Conservation (phyloP, 495 filamentous ascomycete genomes). For the Hamigera avellanea region DNA sequence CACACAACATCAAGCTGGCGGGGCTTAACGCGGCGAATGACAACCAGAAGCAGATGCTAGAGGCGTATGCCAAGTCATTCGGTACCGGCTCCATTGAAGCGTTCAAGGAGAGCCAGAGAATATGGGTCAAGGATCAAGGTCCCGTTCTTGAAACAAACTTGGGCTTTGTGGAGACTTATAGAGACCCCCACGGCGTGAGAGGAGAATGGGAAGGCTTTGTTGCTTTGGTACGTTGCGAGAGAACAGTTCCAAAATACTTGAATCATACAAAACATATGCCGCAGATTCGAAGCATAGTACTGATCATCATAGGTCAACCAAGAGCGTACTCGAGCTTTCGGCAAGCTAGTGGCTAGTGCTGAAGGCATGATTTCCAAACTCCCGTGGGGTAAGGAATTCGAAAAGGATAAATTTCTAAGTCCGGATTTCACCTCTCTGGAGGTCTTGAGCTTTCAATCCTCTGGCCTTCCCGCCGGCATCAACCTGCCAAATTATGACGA, state of each 20-base stretch:
- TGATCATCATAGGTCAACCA: conserved; percentile 49
- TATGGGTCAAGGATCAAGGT: conserved; percentile 87
- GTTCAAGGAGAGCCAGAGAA: conserved; percentile 82
- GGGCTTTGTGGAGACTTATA: conserved; percentile 93
- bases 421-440: conserved; percentile 90
- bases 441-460: conserved; percentile 62
- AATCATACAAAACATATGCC: too few species aligned
- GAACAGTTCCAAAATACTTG: too few species aligned
- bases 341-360: conserved; percentile 68
- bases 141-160: conserved; percentile 85
- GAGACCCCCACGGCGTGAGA: conserved; percentile 82
- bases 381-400: conserved; percentile 80
- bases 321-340: conserved; percentile 86
- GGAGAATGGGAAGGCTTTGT: conserved; percentile 98
- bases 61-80: conserved; percentile 76
- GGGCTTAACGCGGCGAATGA: conserved; percentile 70
- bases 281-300: conserved; percentile 1
- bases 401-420: conserved; percentile 88
- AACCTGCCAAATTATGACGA: conserved; percentile 89
- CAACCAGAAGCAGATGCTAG: conserved; percentile 74
- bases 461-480: conserved; percentile 73
- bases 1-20: conserved; percentile 58
- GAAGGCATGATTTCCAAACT: conserved; percentile 75
- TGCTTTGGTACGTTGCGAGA: conserved; percentile 43
- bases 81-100: conserved; percentile 71